Evolutionary conservation across 2,329 filamentous ascomycete species (phyloP), one percentile per base, ranked within the genome.

Genomic region (Lecanicillium sp.): DNA sequence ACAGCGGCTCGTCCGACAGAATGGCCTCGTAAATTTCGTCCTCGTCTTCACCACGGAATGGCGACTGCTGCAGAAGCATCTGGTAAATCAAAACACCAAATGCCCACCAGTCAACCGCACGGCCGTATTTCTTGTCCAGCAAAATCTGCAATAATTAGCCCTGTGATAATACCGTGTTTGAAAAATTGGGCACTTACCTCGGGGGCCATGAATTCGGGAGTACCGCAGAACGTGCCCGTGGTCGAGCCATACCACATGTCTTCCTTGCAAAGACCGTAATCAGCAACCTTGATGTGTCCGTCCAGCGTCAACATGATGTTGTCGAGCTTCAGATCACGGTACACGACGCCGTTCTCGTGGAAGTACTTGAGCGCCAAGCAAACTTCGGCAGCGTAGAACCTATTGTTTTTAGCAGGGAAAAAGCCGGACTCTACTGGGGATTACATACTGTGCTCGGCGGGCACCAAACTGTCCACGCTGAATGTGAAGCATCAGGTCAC

Each of bases 1-100:
- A 98, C 11, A 98, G 77, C 29, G 93, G 93, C 69, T 98, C 93
- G 63, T 98, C 93, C 7, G 91, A 90, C 36, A 98, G 80, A 71
- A 98, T 97, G 29, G 93, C 91, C 60, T 98, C 93, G 72, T 98
- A 98, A 54, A 98, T 98, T 69, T 98, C 93, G 64, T 98, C 93
- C 63, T 98, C 94, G 59, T 98, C 93, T 67, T 98, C 94, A 61
- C 93, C 93, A 59, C 93, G 86, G 86, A 98, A 98, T 0, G 93
- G 93, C 24, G 91, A 97, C 66, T 98, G 94, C 64, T 98, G 94
- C 41, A 98, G 81, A 49, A 98, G 85, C 94, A 98, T 98, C 68
- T 98, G 93, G 72, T 98, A 98, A 60, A 98, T 98, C 59, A 98
- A 73, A 26, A 98, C 93, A 65, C 93, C 93, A 68, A 98, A 98